phyloP scores from a whole-genome alignment of 148 eudicot species.

The Cornus kousa region DNA sequence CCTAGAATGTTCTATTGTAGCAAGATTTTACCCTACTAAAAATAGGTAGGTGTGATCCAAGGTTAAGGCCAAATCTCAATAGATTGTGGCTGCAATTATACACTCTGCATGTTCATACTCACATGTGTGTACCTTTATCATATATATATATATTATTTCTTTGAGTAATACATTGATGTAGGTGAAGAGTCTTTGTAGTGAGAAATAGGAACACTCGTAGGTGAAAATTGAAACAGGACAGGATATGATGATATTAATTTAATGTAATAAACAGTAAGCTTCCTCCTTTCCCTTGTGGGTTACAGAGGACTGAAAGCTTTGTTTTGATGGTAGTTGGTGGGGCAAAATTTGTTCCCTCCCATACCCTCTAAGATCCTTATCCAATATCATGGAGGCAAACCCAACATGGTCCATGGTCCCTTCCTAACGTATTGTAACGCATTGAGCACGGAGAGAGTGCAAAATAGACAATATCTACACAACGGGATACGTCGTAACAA shows the following conservation, averaged over 20 bases:
- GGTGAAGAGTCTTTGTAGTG: conserved; percentile 21
- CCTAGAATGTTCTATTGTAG: background rate
- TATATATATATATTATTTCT: no score
- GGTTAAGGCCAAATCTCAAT: conserved; percentile 7
- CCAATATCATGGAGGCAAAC: conserved; percentile 13
- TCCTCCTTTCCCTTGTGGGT: conserved; percentile 5
- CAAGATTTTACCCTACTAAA: background rate
- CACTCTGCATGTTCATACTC: background rate
- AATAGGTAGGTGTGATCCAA: background rate
- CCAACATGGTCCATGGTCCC: no score
- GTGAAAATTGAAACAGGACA: conserved; percentile 21
- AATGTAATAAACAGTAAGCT: conserved; percentile 10
- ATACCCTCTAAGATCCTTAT: conserved; percentile 30
- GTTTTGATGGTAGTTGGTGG: conserved; percentile 37
- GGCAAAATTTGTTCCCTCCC: conserved; percentile 32
- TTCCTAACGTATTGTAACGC: no score
- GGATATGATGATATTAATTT: background rate
- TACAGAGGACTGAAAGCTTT: conserved; percentile 17
- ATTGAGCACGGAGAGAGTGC: no score
- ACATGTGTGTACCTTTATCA: background rate
- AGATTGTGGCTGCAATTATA: conserved; percentile 7
- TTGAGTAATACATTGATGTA: background rate
- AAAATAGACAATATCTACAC: no score
- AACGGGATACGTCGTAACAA: no score
- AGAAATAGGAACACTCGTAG: conserved; percentile 36